Base-by-base conservation (phyloP, 2,329 filamentous ascomycete genomes). In the Trichoderma koningiopsis region DNA sequence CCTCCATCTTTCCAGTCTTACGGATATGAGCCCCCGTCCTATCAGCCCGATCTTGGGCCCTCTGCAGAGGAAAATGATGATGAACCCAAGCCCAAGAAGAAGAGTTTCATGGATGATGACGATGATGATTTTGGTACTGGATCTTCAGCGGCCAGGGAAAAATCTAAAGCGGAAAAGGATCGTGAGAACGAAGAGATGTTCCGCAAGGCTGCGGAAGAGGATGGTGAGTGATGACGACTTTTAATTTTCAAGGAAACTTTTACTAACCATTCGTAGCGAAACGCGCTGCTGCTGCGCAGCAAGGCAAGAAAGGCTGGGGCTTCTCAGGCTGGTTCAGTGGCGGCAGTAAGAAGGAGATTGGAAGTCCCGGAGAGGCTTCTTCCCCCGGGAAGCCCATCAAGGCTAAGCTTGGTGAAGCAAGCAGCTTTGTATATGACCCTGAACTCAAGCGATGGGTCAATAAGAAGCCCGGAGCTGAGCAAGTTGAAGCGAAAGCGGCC, bases 381-480 rank as follows among this genome's bases (percentile, higher is more conserved):
- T 78, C 80, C n/a, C 78, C 83, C 5, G 85, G 85, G 76, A 91
- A 91, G 76, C 83, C 94, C n/a, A 92, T 97, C 78, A 89, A 88
- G 74, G 96, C 96, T 71, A 99, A 99, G 76, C 87, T 99, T 10
- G 96, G 95, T 71, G 96, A 99, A 79, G 89, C 96, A 76, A 97
- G 89, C 79, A 93, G 90, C 57, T 97, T 99, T 80, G 91, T 95
- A 73, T 99, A 96, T 76, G 96, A 99, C 77, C 92, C 94, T 2
- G 92, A 97, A n/a, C 87, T 97, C 64, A 96, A 97, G 83, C 94
- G 96, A 78, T 99, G 96, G 96, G 86, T 99, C 78, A 98, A 99
- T 83, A 97, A 97, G 84, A 97, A 97, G 78, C 88, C 89, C 13
- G 90, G 90, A 14, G 86, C 88, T 8, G 90, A 91, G 67, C 87